A percentile compares a stretch with the other conserved stretches of the same genome.
phyloP scores from a whole-genome alignment of 179 eudicot species.

The Camellia oleifera region DNA sequence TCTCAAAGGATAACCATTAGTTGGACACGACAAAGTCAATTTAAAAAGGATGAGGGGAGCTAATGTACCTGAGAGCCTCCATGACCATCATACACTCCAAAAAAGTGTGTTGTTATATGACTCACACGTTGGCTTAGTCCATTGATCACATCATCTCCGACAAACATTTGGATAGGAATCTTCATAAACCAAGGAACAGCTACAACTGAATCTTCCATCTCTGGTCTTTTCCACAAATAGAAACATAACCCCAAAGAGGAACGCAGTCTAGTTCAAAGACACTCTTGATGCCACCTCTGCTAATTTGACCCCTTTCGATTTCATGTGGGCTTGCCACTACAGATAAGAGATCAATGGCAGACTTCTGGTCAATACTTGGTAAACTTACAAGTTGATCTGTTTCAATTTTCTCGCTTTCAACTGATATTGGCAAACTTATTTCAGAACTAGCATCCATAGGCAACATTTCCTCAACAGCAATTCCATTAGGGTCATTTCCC shows the following conservation, averaged over 20 bases:
- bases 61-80: conserved; percentile 51
- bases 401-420: conserved; percentile 39
- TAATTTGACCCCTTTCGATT: conserved; percentile 24
- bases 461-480: conserved; percentile 26
- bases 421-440: conserved; percentile 35
- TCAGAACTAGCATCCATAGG: conserved; percentile 17
- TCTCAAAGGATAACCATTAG: conserved; percentile 9
- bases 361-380: conserved; percentile 21
- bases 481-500: conserved; percentile 23
- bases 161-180: conserved; percentile 46
- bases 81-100: conserved; percentile 61
- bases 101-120: conserved; percentile 44
- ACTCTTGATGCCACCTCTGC: conserved; percentile 28
- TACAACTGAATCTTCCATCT: conserved; percentile 50
- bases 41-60: neutral
- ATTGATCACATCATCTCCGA: conserved; percentile 34
- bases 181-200: conserved; percentile 41
- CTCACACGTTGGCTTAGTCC: conserved; percentile 36
- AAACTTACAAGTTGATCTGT: conserved; percentile 44
- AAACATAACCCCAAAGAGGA: conserved; percentile 48
- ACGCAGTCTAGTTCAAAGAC: conserved; percentile 42
- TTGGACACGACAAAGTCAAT: neutral
- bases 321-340: conserved; percentile 15
- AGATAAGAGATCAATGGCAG: conserved; percentile 25
- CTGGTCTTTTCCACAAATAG: conserved; percentile 45